Evolutionary conservation across 257 asterid species (phyloP).

Genomic region (Osmanthus fragrans): DNA sequence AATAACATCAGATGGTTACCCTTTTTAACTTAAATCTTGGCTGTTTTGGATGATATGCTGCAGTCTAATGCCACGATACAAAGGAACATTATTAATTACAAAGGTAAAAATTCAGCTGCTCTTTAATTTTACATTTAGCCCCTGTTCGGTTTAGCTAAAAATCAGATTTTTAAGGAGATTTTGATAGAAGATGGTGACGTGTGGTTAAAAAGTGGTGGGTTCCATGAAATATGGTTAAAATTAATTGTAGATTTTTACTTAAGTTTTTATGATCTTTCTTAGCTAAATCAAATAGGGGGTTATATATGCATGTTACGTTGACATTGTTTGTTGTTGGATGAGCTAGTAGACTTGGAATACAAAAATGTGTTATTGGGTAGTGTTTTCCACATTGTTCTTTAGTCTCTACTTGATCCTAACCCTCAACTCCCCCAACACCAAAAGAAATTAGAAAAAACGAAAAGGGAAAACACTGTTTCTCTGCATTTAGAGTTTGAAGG

Average conservation of each 20-base stretch:
- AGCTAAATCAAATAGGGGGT: too few species aligned
- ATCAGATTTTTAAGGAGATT: too few species aligned
- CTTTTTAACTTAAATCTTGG: constrained; percentile 12
- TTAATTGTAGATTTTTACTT: too few species aligned
- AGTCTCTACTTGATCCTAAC: neutral
- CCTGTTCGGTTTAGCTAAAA: too few species aligned
- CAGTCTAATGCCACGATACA: constrained; percentile 82
- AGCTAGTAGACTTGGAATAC: neutral
- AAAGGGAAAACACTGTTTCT: neutral
- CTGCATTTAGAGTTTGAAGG: neutral
- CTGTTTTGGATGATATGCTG: constrained; percentile 26
- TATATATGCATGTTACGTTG: neutral
- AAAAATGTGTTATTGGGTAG: neutral
- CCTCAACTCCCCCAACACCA: neutral
- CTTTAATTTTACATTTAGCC: neutral
- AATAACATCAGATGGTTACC: neutral
- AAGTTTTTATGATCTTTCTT: too few species aligned
- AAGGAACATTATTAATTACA: constrained; percentile 53
- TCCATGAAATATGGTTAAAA: too few species aligned
- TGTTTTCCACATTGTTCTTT: neutral
- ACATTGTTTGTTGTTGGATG: neutral
- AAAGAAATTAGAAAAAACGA: too few species aligned
- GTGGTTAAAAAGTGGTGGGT: too few species aligned
- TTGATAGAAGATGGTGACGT: too few species aligned
- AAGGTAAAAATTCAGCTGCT: constrained; percentile 47